phyloP scores from a whole-genome alignment of 768 basidiomycete species.

The Russula sp. region DNA sequence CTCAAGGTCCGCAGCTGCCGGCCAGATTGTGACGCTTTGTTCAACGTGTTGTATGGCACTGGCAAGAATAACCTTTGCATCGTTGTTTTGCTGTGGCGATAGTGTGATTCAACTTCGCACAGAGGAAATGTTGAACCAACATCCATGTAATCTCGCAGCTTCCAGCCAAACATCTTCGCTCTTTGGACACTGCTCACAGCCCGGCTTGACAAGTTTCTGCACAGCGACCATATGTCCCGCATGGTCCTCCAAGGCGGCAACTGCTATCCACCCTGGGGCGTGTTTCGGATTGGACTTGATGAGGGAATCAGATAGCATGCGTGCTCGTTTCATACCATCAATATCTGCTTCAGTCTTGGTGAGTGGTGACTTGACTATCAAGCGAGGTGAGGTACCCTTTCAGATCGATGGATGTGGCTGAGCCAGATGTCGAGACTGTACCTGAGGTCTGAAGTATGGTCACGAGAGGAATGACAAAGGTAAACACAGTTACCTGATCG shows the following conservation, averaged over 20 bases:
- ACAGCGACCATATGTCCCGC: slow-evolving; percentile 96
- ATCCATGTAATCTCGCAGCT: slow-evolving; percentile 86
- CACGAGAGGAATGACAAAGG: not conserved
- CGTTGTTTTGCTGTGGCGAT: slow-evolving; percentile 64
- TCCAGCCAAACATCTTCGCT: slow-evolving; percentile 99
- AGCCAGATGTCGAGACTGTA: slow-evolving; percentile 62
- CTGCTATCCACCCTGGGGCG: slow-evolving; percentile 95
- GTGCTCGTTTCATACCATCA: slow-evolving; percentile 95
- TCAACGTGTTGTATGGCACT: slow-evolving; percentile 92
- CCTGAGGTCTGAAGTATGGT: slow-evolving; percentile 50
- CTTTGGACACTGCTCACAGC: slow-evolving; percentile 89
- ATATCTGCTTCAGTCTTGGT: slow-evolving; percentile 94
- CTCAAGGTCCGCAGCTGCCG: slow-evolving; percentile 89
- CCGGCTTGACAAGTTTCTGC: slow-evolving; percentile 85
- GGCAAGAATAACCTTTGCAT: slow-evolving; percentile 91
- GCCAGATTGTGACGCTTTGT: slow-evolving; percentile 94
- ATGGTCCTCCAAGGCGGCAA: slow-evolving; percentile 60
- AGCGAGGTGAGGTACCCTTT: slow-evolving; percentile 98
- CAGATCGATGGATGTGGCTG: slow-evolving; percentile 87
- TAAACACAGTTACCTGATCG: slow-evolving; percentile 60
- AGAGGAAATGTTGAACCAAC: slow-evolving; percentile 28
- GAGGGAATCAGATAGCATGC: slow-evolving; percentile 92
- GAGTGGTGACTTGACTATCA: slow-evolving; percentile 82
- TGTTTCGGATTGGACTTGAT: slow-evolving; percentile 99
- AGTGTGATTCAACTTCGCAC: slow-evolving; percentile 1